Percentiles rank a stretch among this genome's conserved stretches.
Conservation (phyloP, 2,329 filamentous ascomycete species). For the Emergomyces africanus region DNA sequence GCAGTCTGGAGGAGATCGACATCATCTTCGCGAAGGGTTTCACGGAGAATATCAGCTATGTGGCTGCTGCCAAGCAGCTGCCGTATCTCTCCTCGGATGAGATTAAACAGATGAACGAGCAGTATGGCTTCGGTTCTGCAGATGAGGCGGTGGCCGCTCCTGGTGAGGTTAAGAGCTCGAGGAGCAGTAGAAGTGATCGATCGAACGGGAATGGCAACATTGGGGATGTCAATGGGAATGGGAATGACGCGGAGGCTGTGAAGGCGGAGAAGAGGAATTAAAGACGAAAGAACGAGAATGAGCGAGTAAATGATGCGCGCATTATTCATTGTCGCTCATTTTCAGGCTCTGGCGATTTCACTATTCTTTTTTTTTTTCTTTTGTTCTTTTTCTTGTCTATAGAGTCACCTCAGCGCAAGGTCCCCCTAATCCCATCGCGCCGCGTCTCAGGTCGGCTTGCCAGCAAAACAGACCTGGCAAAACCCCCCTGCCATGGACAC, state of each 20-base stretch:
- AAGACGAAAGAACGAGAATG: not conserved
- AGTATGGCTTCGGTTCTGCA: conserved; percentile 6
- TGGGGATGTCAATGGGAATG: not conserved
- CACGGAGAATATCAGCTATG: conserved; percentile 10
- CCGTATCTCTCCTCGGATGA: conserved; percentile 12
- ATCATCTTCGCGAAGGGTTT: conserved; percentile 16
- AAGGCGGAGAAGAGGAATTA: not conserved
- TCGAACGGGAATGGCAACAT: not conserved
- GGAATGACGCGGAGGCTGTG: not conserved
- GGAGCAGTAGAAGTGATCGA: not conserved
- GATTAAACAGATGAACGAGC: conserved; percentile 10
- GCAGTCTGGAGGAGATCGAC: conserved; percentile 21
- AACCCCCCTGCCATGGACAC: too few species aligned
- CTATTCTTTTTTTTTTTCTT: too few species aligned
- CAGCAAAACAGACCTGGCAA: too few species aligned
- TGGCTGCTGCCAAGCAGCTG: conserved; percentile 13
- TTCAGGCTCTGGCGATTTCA: too few species aligned
- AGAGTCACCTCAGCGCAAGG: too few species aligned
- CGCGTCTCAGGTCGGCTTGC: too few species aligned
- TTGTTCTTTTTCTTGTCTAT: too few species aligned
- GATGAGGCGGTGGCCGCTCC: not conserved
- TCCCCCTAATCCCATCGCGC: too few species aligned
- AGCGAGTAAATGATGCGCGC: not conserved
- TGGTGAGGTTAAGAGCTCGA: not conserved
- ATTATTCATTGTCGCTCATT: too few species aligned